Evolutionary conservation across 1,284 basidiomycete genomes (phyloP).

Genomic region (Melampsora occidentalis): DNA sequence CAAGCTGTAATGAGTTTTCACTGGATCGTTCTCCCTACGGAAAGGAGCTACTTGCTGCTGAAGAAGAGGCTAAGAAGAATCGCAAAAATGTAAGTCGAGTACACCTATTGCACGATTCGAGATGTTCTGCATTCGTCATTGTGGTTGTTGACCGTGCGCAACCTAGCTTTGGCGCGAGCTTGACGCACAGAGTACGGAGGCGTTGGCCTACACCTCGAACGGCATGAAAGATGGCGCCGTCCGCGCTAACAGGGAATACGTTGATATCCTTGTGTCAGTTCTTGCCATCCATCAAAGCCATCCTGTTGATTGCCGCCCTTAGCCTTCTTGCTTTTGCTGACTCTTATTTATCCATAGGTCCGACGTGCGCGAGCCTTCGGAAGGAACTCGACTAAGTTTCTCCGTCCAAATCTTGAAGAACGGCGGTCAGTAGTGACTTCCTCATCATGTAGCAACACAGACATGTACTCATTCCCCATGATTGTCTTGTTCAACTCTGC

Average conservation of each 20-base stretch:
- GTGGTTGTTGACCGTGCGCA: no score
- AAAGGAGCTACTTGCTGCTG: slow-evolving; percentile 75
- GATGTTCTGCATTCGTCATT: no score
- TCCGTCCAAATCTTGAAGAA: slow-evolving; percentile 88
- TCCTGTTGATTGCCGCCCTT: no score
- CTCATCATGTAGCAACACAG: background rate
- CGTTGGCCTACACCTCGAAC: slow-evolving; percentile 43
- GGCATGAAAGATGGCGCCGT: slow-evolving; percentile 20
- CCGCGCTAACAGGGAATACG: slow-evolving; percentile 73
- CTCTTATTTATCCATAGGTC: slow-evolving; percentile 81
- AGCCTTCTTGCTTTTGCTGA: slow-evolving; percentile 56
- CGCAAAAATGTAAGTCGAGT: slow-evolving; percentile 16
- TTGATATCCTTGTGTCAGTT: slow-evolving; percentile 67
- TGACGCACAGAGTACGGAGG: background rate
- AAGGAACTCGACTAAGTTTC: slow-evolving; percentile 73
- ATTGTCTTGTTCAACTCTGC: slow-evolving; percentile 59
- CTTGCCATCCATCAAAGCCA: slow-evolving; percentile 50
- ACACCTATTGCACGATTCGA: slow-evolving; percentile 58
- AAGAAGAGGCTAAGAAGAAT: slow-evolving; percentile 56
- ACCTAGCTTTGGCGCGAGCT: slow-evolving; percentile 27
- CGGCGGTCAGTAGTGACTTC: slow-evolving; percentile 62
- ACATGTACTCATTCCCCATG: slow-evolving; percentile 57
- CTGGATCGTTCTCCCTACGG: slow-evolving; percentile 76
- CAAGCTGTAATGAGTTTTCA: slow-evolving; percentile 81
- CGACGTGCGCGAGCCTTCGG: slow-evolving; percentile 67